phyloP scores from a whole-genome alignment of 2,329 filamentous ascomycete genomes.

The Coccinonectria pachysandricola region DNA sequence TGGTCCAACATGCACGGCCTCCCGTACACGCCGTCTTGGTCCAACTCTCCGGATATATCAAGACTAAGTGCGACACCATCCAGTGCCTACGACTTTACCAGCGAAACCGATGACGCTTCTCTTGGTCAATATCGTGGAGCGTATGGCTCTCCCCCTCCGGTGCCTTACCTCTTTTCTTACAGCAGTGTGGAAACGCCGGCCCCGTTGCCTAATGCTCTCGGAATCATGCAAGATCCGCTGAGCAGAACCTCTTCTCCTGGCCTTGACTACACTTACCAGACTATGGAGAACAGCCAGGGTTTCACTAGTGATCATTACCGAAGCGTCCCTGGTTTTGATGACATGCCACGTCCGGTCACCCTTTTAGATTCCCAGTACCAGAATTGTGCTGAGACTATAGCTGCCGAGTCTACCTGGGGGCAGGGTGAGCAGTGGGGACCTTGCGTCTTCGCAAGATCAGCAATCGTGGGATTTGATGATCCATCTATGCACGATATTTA shows the following conservation, averaged over 20 bases:
- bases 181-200: no score
- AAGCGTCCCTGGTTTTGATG: constrained; percentile 5
- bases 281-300: constrained; percentile 2
- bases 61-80: constrained; percentile 12
- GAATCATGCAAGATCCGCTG: constrained; percentile 4
- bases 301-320: constrained; percentile 7
- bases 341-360: constrained; percentile 2
- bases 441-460: no score
- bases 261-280: constrained; percentile 8
- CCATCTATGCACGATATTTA: constrained; percentile 17
- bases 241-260: constrained; percentile 13
- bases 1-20: constrained; percentile 8
- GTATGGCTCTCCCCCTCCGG: constrained; percentile 9
- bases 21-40: constrained; percentile 4
- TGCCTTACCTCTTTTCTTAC: no score
- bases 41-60: constrained; percentile 7
- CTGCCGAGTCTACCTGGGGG: no score
- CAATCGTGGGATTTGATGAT: no score
- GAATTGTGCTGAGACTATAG: no score
- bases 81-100: constrained; percentile 5
- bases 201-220: constrained; percentile 4
- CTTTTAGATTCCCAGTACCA: constrained; percentile 6
- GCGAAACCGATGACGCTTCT: constrained; percentile 3
- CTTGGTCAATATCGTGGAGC: constrained; percentile 7
- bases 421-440: no score